Evolutionary conservation across 2,329 filamentous ascomycete genomes (phyloP).

Genomic region (Ascochyta lentis): DNA sequence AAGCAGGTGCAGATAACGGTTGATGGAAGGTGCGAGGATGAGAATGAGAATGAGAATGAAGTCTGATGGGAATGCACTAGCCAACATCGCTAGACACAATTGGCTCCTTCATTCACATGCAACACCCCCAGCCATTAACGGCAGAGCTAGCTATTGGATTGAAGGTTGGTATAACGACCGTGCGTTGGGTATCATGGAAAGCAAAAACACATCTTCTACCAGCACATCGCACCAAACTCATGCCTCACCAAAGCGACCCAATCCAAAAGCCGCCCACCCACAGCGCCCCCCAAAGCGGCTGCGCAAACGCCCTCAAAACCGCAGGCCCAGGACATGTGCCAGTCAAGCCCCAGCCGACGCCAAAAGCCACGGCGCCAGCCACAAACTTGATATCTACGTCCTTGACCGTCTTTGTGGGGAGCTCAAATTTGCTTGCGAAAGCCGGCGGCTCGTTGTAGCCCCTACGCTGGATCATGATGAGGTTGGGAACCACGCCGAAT

Average conservation of each 20-base stretch:
- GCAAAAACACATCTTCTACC: not conserved
- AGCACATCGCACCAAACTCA: not conserved
- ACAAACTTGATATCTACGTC: conserved; percentile 59
- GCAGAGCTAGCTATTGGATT: no score
- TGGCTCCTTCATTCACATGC: not conserved
- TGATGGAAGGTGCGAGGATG: not conserved
- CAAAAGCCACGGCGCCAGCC: conserved; percentile 56
- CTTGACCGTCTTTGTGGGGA: conserved; percentile 54
- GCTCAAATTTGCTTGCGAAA: conserved; percentile 51
- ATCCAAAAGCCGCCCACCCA: conserved; percentile 58
- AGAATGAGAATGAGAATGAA: not conserved
- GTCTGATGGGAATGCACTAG: no score
- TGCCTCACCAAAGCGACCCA: conserved; percentile 34
- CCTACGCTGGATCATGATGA: conserved; percentile 42
- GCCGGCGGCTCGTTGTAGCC: conserved; percentile 48
- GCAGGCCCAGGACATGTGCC: conserved; percentile 62
- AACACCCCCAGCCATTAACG: no score
- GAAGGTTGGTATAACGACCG: no score
- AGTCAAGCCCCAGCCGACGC: conserved; percentile 59
- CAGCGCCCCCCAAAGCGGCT: conserved; percentile 56
- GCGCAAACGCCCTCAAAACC: conserved; percentile 54
- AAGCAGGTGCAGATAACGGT: not conserved
- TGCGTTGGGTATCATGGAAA: not conserved
- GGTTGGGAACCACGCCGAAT: conserved; percentile 57
- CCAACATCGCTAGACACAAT: not conserved